Evolutionary conservation across 345 rosid species (phyloP).

Genomic region (Citrus hindsii): DNA sequence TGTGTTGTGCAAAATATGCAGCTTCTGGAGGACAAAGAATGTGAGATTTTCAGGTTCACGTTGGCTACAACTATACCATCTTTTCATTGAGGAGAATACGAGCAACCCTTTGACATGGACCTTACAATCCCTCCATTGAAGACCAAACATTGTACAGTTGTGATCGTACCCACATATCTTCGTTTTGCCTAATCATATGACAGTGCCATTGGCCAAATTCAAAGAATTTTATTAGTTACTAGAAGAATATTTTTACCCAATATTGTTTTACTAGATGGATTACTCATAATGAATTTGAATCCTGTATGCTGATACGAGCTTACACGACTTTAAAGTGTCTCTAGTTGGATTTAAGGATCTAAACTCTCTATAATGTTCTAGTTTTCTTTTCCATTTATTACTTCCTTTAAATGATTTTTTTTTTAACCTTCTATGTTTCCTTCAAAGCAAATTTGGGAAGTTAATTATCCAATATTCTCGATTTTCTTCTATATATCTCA

Average conservation of each 20-base stretch:
- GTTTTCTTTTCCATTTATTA: too few species aligned
- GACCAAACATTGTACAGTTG: neutral
- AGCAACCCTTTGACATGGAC: slow-evolving; percentile 4
- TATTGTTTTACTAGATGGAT: neutral
- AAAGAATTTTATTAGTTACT: neutral
- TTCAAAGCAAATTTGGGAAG: neutral
- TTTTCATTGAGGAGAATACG: neutral
- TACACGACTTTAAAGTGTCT: too few species aligned
- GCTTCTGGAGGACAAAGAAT: neutral
- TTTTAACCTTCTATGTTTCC: neutral
- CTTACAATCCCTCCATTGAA: neutral
- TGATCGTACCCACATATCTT: neutral
- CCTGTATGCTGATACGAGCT: neutral
- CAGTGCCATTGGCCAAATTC: neutral
- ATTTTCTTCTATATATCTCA: neutral
- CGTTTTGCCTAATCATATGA: slow-evolving; percentile 7
- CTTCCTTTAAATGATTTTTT: too few species aligned
- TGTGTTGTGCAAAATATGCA: neutral
- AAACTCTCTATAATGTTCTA: too few species aligned
- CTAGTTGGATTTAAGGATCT: too few species aligned
- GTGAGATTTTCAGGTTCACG: neutral
- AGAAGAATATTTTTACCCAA: neutral
- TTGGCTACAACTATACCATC: neutral
- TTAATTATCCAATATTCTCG: neutral
- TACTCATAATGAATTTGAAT: neutral